Conservation (phyloP, 2,329 filamentous ascomycete species). For the Ophidiomyces ophidiicola region DNA sequence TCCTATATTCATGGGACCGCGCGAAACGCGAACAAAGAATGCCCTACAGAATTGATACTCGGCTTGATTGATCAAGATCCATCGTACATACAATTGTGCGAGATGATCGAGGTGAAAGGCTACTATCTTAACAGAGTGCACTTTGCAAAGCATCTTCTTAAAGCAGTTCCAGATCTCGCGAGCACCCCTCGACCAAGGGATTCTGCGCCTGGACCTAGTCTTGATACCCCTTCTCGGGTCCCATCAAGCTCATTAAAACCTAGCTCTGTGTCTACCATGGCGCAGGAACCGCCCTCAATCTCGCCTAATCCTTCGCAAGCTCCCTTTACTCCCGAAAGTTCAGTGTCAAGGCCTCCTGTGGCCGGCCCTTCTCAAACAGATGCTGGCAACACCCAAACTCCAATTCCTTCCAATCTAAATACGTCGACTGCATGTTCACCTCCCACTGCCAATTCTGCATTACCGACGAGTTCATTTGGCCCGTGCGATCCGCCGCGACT, state of each 20-base stretch:
- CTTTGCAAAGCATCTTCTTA: conserved; percentile 41
- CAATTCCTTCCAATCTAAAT: too few species aligned
- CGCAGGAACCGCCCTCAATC: background rate
- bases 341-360: too few species aligned
- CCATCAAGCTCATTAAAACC: background rate
- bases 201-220: background rate
- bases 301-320: background rate
- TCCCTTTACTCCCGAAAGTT: too few species aligned
- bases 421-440: too few species aligned
- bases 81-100: conserved; percentile 45
- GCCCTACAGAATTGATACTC: conserved; percentile 31
- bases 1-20: conserved; percentile 34
- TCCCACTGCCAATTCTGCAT: too few species aligned
- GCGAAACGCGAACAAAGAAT: conserved; percentile 31
- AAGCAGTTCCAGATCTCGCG: conserved; percentile 21
- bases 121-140: conserved; percentile 40
- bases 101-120: conserved; percentile 39
- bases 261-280: background rate
- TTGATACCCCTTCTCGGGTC: background rate
- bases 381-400: too few species aligned
- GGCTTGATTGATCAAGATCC: conserved; percentile 42
- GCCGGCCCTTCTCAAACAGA: too few species aligned
- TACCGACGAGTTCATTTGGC: too few species aligned
- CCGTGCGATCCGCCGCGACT: too few species aligned
- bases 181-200: conserved; percentile 4